Evolutionary conservation across 1,284 basidiomycete genomes (phyloP), one percentile per base, ranked within the genome.

Genomic region (Cryptococcus jaspeensis): DNA sequence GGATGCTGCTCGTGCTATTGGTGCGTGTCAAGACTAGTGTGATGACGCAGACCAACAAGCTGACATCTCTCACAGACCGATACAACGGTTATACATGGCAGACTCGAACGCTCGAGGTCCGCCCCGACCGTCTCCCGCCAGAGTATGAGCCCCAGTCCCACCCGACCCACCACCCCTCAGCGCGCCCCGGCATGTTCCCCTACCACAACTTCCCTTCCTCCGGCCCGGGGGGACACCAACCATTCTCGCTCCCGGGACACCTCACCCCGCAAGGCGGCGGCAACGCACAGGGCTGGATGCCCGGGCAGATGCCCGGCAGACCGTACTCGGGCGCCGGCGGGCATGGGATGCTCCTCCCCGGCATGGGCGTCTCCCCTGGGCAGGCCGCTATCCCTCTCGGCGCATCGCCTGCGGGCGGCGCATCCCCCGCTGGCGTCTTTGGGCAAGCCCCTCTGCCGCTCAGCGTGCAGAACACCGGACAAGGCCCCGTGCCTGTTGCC

Each of bases 51-150:
- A 54, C 23, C 35, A 16, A 9, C 28, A 43, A 40, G 25, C 37
- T 42, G 15, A 20, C 2, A 15, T 15, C 20, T 32, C 13, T 38
- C 22, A 12, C 52, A 71, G 70, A 72, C 47, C 70, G 91, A 82
- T 92, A 92, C 77, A 90, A 93, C 70, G 90, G 91, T 7, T 93
- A 89, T 74, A 86, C 85, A 36, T 95, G 92, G 91, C 92, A 94
- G 77, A 90, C 89, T 3, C 81, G 91, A n/a, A 84, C 88, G 25
- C 84, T 94, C 23, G 91, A 95, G 76, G 91, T 95, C 32, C 83
- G 91, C 20, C 87, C 87, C 9, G 91, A 95, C 76, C 83, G 90
- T 28, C 80, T 92, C 55, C 83, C 83, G 46, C 79, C 79, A 60
- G 80, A 80, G 65, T 78, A 80, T 76, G 63, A 85, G 81, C 66